These are phyloP conservation scores for Penicillium robsamsonii DNA, from an alignment of 495 filamentous ascomycete genomes.

Conservation along the genomic window DNA sequence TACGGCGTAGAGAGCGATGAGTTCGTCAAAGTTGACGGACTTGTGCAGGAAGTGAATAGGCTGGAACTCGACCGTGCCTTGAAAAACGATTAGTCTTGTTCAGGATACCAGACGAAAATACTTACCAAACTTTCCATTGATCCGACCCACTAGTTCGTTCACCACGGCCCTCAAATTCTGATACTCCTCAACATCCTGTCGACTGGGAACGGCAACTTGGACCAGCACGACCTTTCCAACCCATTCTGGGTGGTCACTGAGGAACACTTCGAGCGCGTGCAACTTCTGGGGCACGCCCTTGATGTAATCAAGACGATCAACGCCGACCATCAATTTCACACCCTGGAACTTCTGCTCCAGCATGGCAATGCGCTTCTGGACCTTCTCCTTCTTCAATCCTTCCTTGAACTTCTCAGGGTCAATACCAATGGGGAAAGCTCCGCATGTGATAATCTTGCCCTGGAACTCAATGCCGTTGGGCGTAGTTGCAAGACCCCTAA, in stretches of 20 bases:
- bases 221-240: slow-evolving; percentile 97
- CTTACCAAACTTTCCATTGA: slow-evolving; percentile 87
- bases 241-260: slow-evolving; percentile 96
- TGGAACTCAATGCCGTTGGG: slow-evolving; percentile 87
- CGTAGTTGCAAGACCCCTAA: slow-evolving; percentile 70
- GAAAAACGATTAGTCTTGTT: slow-evolving; percentile 15
- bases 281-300: slow-evolving; percentile 97
- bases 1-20: slow-evolving; percentile 89
- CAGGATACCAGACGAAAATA: slow-evolving; percentile 2
- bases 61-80: slow-evolving; percentile 92
- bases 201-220: slow-evolving; percentile 90
- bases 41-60: slow-evolving; percentile 98
- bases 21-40: slow-evolving; percentile 86
- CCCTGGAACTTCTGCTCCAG: slow-evolving; percentile 91
- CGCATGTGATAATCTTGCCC: slow-evolving; percentile 78
- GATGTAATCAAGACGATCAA: slow-evolving; percentile 96
- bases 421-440: slow-evolving; percentile 95
- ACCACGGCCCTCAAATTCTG: slow-evolving; percentile 91
- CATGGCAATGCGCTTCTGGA: slow-evolving; percentile 81
- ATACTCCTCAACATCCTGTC: slow-evolving; percentile 96
- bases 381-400: slow-evolving; percentile 76
- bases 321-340: slow-evolving; percentile 93
- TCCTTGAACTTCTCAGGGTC: slow-evolving; percentile 94
- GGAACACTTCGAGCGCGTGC: slow-evolving; percentile 91
- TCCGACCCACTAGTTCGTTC: slow-evolving; percentile 91